Percentiles rank a stretch among this genome's conserved stretches.
phyloP scores from a whole-genome alignment of 139 green algal genomes.

The Pleodorina starrii region DNA sequence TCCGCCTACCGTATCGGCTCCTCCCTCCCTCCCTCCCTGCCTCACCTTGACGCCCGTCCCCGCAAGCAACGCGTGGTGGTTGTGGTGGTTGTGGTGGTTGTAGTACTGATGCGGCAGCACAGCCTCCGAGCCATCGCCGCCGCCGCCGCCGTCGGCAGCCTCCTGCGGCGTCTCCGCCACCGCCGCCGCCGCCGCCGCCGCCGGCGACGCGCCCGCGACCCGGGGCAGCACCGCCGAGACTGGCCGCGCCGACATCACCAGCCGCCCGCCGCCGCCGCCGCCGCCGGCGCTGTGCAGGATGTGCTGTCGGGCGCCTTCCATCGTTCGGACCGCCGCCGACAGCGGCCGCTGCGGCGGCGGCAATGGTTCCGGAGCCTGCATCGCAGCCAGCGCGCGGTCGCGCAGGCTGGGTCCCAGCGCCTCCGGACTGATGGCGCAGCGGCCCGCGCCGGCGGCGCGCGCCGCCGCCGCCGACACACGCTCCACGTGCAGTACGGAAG shows the following conservation, averaged over 20 bases:
- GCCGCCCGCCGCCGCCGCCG: not conserved
- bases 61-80: no score
- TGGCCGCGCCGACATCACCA: not conserved
- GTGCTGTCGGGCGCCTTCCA: slow-evolving; percentile 1
- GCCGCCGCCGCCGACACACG: not conserved
- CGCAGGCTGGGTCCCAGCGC: not conserved
- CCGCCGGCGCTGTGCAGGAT: not conserved
- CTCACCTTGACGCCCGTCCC: no score
- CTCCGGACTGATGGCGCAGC: not conserved
- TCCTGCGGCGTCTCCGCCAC: not conserved
- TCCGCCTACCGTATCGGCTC: no score
- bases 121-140: not conserved
- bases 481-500: not conserved
- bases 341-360: not conserved
- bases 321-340: not conserved
- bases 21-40: no score
- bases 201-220: not conserved
- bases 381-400: not conserved
- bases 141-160: not conserved
- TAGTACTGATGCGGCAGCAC: not conserved
- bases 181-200: not conserved
- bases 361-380: not conserved
- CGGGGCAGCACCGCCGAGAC: not conserved
- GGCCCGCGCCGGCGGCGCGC: slow-evolving; percentile 9
- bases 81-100: no score